Conservation (phyloP, 768 basidiomycete genomes). For the Gymnopilus dilepis region DNA sequence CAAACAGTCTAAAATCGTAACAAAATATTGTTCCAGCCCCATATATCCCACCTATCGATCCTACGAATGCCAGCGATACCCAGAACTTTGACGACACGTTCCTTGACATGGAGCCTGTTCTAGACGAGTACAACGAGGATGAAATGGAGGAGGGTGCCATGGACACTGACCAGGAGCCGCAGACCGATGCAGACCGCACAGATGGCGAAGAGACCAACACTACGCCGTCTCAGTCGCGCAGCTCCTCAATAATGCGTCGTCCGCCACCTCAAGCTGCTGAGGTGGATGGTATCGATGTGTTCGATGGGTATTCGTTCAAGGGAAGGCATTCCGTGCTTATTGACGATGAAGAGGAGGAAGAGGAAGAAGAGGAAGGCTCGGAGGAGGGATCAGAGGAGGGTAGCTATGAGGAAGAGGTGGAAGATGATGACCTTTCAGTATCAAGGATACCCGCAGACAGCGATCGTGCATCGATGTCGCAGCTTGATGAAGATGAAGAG, state of each 20-base stretch:
- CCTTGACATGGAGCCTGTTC: constrained; percentile 92
- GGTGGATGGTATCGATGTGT: constrained; percentile 74
- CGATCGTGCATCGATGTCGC: constrained; percentile 18
- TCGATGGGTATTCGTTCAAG: constrained; percentile 95
- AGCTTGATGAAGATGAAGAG: constrained; percentile 31
- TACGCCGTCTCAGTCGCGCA: constrained; percentile 82
- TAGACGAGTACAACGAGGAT: constrained; percentile 76
- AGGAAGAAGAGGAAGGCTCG: constrained; percentile 58
- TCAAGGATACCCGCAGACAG: constrained; percentile 22
- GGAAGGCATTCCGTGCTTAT: constrained; percentile 81
- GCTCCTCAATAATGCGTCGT: constrained; percentile 62
- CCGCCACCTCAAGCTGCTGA: constrained; percentile 24
- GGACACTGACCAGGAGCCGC: constrained; percentile 74
- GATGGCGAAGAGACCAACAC: constrained; percentile 79
- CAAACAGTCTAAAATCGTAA: constrained; percentile 2
- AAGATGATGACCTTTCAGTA: constrained; percentile 31
- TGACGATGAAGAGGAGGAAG: constrained; percentile 76
- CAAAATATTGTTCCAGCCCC: constrained; percentile 63
- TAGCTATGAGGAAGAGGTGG: constrained; percentile 46
- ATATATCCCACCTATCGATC: constrained; percentile 91
- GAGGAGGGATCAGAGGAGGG: constrained; percentile 49
- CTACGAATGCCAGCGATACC: constrained; percentile 91
- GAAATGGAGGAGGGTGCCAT: constrained; percentile 40
- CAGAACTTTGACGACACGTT: constrained; percentile 98
- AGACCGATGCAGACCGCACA: constrained; percentile 72